Evolutionary conservation across 2,329 filamentous ascomycete genomes (phyloP), one percentile per base, ranked within the genome.

Genomic region (Exophiala sideris): DNA sequence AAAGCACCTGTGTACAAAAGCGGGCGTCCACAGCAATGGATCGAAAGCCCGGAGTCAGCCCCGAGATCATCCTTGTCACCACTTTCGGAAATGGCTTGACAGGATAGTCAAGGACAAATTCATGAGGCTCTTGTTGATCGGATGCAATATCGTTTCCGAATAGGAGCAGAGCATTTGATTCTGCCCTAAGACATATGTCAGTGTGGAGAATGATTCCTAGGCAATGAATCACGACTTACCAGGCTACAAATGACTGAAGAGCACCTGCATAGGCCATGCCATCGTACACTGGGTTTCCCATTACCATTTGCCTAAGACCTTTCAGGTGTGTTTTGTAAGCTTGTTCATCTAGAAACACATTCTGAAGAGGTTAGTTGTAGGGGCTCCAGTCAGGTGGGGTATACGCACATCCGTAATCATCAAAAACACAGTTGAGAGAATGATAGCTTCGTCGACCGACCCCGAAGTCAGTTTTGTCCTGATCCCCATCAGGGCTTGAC

Each of bases 361-460:
- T 59, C 57, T 59, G 39, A 10, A 11, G 3, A 18, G 1, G 14
- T 54, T 34, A 50, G 36, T 16, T 32, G 4, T 12, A 42, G 4
- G 6, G 12, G 20, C 10, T n/a, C 7, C 38, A 21, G 33, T 8
- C 2, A n/a, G 20, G 20, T 14, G 21, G 24, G 24, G 3, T 36
- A 33, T 12, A 54, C 53, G 38, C 49, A 56, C 57, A 21, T 59
- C 57, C 38, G 51, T 59, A n/a, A 59, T 59, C 57, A 59, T 59
- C 18, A 59, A 50, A 21, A 59, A 56, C 9, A 59, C 50, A 2
- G 57, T 59, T 16, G 57, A 54, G 20, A 59, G 39, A 24, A 59
- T 52, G 20, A 59, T 47, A 38, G 53, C 57, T 18, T 59, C 53
- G 40, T 59, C 57, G 4, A 59, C 46, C 14, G 33, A 35, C 12